Base-by-base conservation (phyloP, 192 early-diverging fungal genomes). In the Podila minutissima region DNA sequence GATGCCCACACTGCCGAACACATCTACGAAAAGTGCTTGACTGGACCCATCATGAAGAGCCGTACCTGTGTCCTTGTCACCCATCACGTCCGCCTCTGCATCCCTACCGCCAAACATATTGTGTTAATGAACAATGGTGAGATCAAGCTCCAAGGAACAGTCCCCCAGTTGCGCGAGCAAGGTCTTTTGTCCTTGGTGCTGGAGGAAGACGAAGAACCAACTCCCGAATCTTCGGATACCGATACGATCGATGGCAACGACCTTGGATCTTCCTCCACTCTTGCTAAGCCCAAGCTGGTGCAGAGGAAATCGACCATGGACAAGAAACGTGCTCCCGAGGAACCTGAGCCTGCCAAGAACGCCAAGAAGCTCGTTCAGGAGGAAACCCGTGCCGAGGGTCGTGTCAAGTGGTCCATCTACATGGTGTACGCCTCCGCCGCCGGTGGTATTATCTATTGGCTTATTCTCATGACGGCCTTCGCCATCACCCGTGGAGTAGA, bases 1-100 rank as follows among this genome's bases (percentile, higher is more conserved):
- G 93, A 96, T 77, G 92, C 95, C 9, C 95, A 95, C 41, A 97
- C 96, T 20, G 95, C 91, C n/a, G 88, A 90, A 28, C 92, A 93
- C 67, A 86, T 98, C n/a, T 87, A 95, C 37, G 82, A 87, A 12
- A 79, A 91, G 53, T 95, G 94, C 66, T 69, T 98, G 64, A 74
- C 88, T 20, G 88, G 88, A 33, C 88, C 89, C 17, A 79, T 95
- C 28, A 88, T 98, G 88, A 78, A 72, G 4, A 89, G 88, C 41
- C 87, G 94, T 11, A 97, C 97, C 8, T 77, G 92, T 20, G 75
- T 98, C 13, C 86, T 98, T 17, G 95, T 97, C 33, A 95, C 95
- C 0, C 97, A 97, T 73, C 91, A 94, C 61, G 88, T 93, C 19
- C 59, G 86, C 4, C 74, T 89, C 20, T 92, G 91, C 49, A 77